These are phyloP conservation scores for Mycena capillaripes DNA, from an alignment of 768 basidiomycete genomes.

Conservation along the genomic window DNA sequence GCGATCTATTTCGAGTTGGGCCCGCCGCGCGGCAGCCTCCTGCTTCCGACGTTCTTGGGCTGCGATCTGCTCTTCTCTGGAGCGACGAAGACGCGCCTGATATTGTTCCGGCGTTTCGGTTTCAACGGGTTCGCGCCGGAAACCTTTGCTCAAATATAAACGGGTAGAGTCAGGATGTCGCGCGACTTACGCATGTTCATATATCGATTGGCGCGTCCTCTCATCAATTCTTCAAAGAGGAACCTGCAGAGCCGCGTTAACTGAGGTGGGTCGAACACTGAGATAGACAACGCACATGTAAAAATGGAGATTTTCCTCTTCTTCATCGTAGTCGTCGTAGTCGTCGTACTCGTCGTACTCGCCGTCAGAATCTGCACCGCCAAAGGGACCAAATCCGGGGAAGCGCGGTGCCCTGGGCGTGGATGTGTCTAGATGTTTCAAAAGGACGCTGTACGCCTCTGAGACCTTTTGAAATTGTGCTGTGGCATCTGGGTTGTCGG, in stretches of 20 bases:
- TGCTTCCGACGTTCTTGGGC: constrained; percentile 66
- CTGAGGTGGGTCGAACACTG: constrained; percentile 1
- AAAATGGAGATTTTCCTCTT: constrained; percentile 53
- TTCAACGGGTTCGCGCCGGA: constrained; percentile 22
- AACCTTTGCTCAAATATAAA: constrained; percentile 6
- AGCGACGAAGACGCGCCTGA: constrained; percentile 62
- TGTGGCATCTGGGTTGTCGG: constrained; percentile 73
- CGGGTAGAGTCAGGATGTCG: constrained; percentile 22
- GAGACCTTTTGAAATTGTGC: constrained; percentile 77
- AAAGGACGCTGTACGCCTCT: constrained; percentile 75
- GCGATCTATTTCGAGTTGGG: constrained; percentile 58
- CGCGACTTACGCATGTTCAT: constrained; percentile 45
- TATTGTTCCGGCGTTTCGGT: constrained; percentile 67
- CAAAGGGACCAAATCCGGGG: constrained; percentile 23
- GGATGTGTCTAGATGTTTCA: constrained; percentile 65
- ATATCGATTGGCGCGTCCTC: constrained; percentile 49
- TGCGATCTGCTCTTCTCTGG: constrained; percentile 66
- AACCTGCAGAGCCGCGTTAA: constrained; percentile 50
- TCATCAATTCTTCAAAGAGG: constrained; percentile 62
- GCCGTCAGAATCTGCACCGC: constrained; percentile 48
- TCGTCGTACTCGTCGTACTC: constrained; percentile 49
- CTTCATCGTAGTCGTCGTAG: constrained; percentile 52
- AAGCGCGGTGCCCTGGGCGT: constrained; percentile 29
- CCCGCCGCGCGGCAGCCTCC: constrained; percentile 65
- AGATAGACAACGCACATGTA: constrained; percentile 60